phyloP scores from a whole-genome alignment of 352 stramenopile species.

The Phytophthora rubi region DNA sequence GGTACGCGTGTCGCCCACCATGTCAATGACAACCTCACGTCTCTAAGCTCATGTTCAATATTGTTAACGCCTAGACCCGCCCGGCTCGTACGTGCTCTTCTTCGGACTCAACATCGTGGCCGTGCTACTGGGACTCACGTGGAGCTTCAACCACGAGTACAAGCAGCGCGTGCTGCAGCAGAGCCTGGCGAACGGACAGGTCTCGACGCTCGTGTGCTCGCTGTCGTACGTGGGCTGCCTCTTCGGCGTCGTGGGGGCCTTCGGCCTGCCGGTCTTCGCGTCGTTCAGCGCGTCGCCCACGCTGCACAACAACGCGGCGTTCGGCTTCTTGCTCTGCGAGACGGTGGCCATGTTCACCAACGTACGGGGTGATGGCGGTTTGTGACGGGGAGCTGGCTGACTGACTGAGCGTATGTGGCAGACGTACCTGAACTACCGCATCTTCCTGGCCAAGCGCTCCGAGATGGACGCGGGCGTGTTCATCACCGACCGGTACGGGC shows the following conservation, averaged over 20 bases:
- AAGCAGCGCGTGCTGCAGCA: constrained; percentile 52
- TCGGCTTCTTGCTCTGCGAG: constrained; percentile 56
- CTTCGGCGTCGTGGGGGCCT: constrained; percentile 46
- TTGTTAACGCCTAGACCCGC: constrained; percentile 39
- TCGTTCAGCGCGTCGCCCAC: constrained; percentile 42
- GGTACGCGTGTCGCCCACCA: constrained; percentile 23
- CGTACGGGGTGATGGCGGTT: constrained; percentile 34
- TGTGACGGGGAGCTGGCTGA: neutral
- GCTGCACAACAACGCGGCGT: constrained; percentile 51
- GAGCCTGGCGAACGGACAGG: constrained; percentile 44
- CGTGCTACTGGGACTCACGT: constrained; percentile 54
- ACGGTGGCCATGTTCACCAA: constrained; percentile 64
- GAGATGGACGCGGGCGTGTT: constrained; percentile 67
- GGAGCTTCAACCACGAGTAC: constrained; percentile 68
- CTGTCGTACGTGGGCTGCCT: constrained; percentile 50
- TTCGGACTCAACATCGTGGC: constrained; percentile 55
- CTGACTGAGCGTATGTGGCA: constrained; percentile 12
- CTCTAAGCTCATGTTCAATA: neutral
- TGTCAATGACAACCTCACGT: neutral
- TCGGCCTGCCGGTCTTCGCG: constrained; percentile 52
- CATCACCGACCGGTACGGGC: constrained; percentile 58
- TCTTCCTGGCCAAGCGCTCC: constrained; percentile 60
- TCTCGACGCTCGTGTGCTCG: constrained; percentile 29
- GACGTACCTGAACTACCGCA: constrained; percentile 67
- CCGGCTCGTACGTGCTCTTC: constrained; percentile 57